Evolutionary conservation across 768 basidiomycete genomes (phyloP).

Genomic region (Suillus subalutaceus): DNA sequence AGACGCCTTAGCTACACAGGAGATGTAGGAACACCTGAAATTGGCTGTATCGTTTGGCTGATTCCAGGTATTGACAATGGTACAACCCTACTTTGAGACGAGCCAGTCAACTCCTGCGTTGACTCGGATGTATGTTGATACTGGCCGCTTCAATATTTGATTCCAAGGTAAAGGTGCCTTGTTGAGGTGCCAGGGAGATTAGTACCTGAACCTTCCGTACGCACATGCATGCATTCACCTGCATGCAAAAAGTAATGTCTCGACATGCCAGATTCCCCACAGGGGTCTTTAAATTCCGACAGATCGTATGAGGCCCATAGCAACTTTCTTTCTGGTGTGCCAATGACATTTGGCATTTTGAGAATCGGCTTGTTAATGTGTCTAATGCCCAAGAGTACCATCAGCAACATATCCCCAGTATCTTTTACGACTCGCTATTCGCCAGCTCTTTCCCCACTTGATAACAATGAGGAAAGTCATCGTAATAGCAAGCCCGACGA

Average conservation of each 20-base stretch:
- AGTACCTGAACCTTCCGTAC: background rate
- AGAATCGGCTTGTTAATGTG: background rate
- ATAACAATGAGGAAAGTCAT: slow-evolving; percentile 22
- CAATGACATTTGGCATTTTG: background rate
- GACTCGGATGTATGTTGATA: too few relatives aligned
- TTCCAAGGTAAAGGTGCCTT: too few relatives aligned
- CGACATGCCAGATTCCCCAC: background rate
- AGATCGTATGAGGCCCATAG: background rate
- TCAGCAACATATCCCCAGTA: slow-evolving; percentile 24
- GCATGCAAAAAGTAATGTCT: background rate
- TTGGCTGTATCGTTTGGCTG: too few relatives aligned
- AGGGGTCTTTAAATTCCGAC: background rate
- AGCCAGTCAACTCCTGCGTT: too few relatives aligned
- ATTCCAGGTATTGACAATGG: too few relatives aligned
- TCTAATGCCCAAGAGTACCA: slow-evolving; percentile 19
- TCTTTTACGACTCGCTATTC: slow-evolving; percentile 16
- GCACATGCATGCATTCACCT: background rate
- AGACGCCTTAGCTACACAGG: too few relatives aligned
- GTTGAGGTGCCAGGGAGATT: background rate
- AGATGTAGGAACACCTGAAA: too few relatives aligned
- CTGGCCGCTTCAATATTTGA: too few relatives aligned
- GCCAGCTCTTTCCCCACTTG: slow-evolving; percentile 22
- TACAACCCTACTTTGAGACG: too few relatives aligned
- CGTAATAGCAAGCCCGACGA: slow-evolving; percentile 23
- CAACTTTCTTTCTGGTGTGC: background rate